Percentiles rank a stretch among this genome's conserved stretches.
These are phyloP conservation scores for Macrotyloma uniflorum DNA, from an alignment of 306 rosid species.

Conservation along the genomic window DNA sequence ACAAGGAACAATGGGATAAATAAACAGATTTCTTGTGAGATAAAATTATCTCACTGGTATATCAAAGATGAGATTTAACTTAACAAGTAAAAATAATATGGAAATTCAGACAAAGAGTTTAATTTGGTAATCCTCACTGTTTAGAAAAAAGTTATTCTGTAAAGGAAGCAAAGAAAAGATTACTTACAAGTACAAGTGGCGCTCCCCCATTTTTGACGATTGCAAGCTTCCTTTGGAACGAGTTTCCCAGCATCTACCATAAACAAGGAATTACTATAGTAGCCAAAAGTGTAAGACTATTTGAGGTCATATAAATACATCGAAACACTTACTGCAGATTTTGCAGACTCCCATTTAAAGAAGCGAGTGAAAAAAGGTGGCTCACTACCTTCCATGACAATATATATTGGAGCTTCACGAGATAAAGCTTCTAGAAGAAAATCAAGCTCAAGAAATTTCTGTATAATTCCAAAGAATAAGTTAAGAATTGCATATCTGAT, in stretches of 20 bases:
- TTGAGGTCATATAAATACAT: conserved; percentile 9
- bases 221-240: conserved; percentile 90
- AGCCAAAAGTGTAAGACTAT: conserved; percentile 34
- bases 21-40: background rate
- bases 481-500: conserved; percentile 25
- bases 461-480: conserved; percentile 44
- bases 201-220: conserved; percentile 76
- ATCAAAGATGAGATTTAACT: background rate
- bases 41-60: background rate
- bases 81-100: conserved; percentile 20
- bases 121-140: background rate
- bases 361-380: conserved; percentile 98
- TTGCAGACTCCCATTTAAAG: conserved; percentile 92
- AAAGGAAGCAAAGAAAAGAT: conserved; percentile 39
- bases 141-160: conserved; percentile 9
- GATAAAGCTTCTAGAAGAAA: conserved; percentile 82
- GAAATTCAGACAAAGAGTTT: background rate
- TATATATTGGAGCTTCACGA: conserved; percentile 70
- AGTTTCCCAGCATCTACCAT: conserved; percentile 91
- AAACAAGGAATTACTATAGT: conserved; percentile 30
- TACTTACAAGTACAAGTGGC: conserved; percentile 67
- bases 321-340: conserved; percentile 67
- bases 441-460: conserved; percentile 89
- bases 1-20: background rate
- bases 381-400: conserved; percentile 89